Conservation (phyloP, 2,329 filamentous ascomycete genomes). For the Fusarium compactum region DNA sequence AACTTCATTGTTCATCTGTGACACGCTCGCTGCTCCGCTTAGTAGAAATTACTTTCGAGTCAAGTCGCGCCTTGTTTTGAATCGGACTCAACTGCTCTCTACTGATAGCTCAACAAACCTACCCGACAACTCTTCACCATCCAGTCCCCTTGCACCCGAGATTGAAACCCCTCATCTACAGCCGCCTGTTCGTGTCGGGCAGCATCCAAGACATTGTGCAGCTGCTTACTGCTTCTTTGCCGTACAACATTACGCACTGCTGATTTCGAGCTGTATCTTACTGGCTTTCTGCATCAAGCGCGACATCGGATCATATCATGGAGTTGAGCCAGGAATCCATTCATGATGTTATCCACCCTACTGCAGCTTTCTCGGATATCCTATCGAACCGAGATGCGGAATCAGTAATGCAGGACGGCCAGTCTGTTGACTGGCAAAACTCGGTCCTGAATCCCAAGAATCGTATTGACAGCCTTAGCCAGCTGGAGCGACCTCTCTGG, state of each 20-base stretch:
- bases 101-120: conserved; percentile 21
- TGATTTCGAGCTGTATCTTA: conserved; percentile 18
- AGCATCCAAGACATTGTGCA: conserved; percentile 39
- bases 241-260: conserved; percentile 29
- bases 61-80: conserved; percentile 7
- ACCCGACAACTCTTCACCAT: conserved; percentile 15
- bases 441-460: conserved; percentile 71
- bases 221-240: conserved; percentile 38
- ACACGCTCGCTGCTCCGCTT: conserved; percentile 12
- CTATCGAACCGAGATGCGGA: conserved; percentile 4
- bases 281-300: conserved; percentile 15
- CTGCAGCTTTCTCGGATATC: conserved; percentile 61
- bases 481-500: conserved; percentile 62
- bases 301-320: conserved; percentile 54
- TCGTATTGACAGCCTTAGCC: conserved; percentile 67
- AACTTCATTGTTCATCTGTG: conserved; percentile 17
- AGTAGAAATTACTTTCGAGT: conserved; percentile 11
- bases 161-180: conserved; percentile 35
- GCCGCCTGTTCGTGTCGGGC: conserved; percentile 21
- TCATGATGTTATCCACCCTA: conserved; percentile 69
- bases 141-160: conserved; percentile 35
- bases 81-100: conserved; percentile 21
- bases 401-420: not conserved
- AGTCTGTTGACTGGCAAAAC: conserved; percentile 55
- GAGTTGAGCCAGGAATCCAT: conserved; percentile 66